These are phyloP conservation scores for Sutorius australiensis DNA, from an alignment of 768 basidiomycete species.

Conservation along the genomic window DNA sequence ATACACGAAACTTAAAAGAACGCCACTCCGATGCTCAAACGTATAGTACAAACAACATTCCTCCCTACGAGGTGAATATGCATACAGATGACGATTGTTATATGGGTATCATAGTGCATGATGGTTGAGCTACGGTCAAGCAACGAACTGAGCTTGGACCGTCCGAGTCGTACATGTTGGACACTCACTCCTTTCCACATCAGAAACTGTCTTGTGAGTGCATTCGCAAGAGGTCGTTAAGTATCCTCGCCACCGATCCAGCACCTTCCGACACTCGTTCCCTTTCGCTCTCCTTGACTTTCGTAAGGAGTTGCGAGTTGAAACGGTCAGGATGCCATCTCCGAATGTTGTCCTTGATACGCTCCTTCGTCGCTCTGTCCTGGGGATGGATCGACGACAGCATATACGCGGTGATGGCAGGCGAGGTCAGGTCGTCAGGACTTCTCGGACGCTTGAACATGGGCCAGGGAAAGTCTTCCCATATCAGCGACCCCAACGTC, in stretches of 20 bases:
- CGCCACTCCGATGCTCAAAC: not conserved
- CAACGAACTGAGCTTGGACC: conserved; percentile 10
- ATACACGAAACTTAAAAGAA: not conserved
- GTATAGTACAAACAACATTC: conserved; percentile 17
- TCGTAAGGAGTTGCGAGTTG: conserved; percentile 61
- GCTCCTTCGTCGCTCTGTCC: conserved; percentile 57
- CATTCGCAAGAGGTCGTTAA: conserved; percentile 66
- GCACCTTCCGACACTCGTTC: conserved; percentile 71
- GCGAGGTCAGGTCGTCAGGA: conserved; percentile 59
- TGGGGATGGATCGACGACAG: conserved; percentile 53
- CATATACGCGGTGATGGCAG: conserved; percentile 58
- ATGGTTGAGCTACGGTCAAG: conserved; percentile 14
- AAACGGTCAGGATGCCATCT: conserved; percentile 85
- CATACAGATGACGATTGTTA: conserved; percentile 30
- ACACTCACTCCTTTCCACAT: conserved; percentile 29
- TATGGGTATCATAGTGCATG: conserved; percentile 30
- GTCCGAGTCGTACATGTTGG: not conserved
- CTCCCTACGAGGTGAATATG: conserved; percentile 16
- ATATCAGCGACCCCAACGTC: conserved; percentile 42
- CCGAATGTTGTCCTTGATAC: conserved; percentile 70
- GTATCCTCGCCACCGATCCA: conserved; percentile 62
- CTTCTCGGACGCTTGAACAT: conserved; percentile 51
- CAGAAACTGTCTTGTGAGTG: conserved; percentile 39
- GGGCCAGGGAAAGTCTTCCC: conserved; percentile 76
- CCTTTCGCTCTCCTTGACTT: conserved; percentile 59